phyloP scores from a whole-genome alignment of 2,329 filamentous ascomycete genomes.

The Fusarium sp. region DNA sequence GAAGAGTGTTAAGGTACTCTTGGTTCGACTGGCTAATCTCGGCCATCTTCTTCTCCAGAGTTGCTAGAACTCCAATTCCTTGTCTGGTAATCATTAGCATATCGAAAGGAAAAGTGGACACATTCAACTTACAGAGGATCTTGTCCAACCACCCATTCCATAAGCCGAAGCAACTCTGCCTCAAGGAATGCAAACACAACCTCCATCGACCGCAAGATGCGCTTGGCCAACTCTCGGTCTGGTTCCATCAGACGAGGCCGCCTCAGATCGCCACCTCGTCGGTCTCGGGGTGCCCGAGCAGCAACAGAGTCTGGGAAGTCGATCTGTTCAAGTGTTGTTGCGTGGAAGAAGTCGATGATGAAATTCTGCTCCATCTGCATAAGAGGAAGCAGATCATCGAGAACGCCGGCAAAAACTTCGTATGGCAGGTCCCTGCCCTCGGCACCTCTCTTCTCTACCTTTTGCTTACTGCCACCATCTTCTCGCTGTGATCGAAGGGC shows the following conservation, averaged over 20 bases:
- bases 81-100: conserved; percentile 67
- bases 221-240: conserved; percentile 85
- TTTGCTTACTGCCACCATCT: conserved; percentile 64
- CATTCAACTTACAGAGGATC: conserved; percentile 79
- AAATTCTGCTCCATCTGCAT: conserved; percentile 97
- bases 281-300: conserved; percentile 71
- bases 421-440: conserved; percentile 78
- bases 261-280: conserved; percentile 78
- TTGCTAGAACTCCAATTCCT: conserved; percentile 86
- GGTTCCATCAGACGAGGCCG: conserved; percentile 85
- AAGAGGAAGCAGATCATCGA: conserved; percentile 85
- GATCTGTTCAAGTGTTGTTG: conserved; percentile 81
- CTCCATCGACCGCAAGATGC: conserved; percentile 89
- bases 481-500: conserved; percentile 75
- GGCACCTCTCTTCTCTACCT: conserved; percentile 66
- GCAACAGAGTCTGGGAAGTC: conserved; percentile 88
- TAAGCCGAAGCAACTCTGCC: conserved; percentile 78
- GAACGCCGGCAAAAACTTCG: conserved; percentile 81
- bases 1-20: conserved; percentile 83
- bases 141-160: conserved; percentile 83
- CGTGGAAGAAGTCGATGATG: conserved; percentile 95
- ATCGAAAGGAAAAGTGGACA: neutral
- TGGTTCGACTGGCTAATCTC: conserved; percentile 91
- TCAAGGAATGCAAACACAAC: conserved; percentile 86
- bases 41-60: conserved; percentile 80